Evolutionary conservation across 805 yeast genomes (phyloP), one percentile per base, ranked within the genome.

Genomic region (Barnettozyma salicaria): DNA sequence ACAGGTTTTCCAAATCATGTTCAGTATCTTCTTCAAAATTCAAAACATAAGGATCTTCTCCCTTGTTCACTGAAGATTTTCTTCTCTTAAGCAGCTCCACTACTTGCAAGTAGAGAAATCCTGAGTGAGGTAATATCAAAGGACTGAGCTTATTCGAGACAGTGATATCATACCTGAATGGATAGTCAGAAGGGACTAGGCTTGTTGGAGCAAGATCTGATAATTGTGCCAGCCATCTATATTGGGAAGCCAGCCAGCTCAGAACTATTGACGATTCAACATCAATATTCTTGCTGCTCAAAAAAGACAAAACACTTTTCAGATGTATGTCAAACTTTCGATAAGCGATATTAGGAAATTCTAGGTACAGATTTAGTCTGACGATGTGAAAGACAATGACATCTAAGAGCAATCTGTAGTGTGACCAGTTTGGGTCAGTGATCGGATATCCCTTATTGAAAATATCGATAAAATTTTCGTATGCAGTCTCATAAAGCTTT

Each of bases 281-380:
- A 3, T 44, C 37, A 11, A 61, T 44, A 7, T 50, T 44, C 17
- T 60, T 54, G 2, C 43, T 38, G n/a, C 61, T 57, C 13, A 67
- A 39, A 5, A 70, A 50, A 7, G 61, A 58, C 7, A 65, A 46
- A 1, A 80, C 74, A 32, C 70, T 72, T 22, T 67, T 67, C 2
- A 82, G 51, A 60, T 86, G 96, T 14, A 73, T 65, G 26, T 68
- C 68, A 52, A 84, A 86, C 53, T 78, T 81, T 41, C 70, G 64
- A 48, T 76, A 73, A 0, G 89, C 85, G 32, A 65, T 47, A 26
- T 76, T 65, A 1, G 81, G 70, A 42, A 73, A 76, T 28, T 74
- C 82, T 11, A 74, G 40, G 11, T 81, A 75, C 19, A 84, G 63
- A 47, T 76, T 72, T 1, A 77, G 63, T 43, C 82, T 68, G 7